Base-by-base conservation (phyloP, 768 basidiomycete genomes). In the Naganishia kalamii region DNA sequence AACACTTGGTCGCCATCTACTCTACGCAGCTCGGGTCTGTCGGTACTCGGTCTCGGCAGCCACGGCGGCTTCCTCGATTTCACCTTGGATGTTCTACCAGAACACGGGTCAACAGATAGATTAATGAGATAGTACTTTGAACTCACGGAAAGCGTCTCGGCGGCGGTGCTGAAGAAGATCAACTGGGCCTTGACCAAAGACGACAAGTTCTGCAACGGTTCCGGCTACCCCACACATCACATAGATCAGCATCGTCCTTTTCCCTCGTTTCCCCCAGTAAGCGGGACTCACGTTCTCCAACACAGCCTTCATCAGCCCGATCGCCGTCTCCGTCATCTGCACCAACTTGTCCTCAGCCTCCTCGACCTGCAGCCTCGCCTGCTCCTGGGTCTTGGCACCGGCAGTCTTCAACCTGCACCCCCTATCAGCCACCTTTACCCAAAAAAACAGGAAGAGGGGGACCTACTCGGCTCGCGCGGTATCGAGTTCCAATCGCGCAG, bases 231-330 rank as follows among this genome's bases (percentile, higher is more conserved):
- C 30, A 52, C 27, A 51, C 25, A 13, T 32, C 5, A 23, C 40
- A 30, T 27, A 32, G 29, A 35, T 25, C 15, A 27, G 37, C 47
- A 37, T 23, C 8, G 29, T 29, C 3, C 13, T 30, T 52, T 63
- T 12, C 25, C 43, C 10, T 21, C 19, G 30, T 5, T 15, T n/a
- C 37, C 23, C 12, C 29, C 29, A 6, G 19, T 1, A 54, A 13
- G 25, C n/a, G 59, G n/a, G 19, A 82, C 88, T 62, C 69, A 96
- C 93, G 79, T 97, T 97, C 72, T 98, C 94, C 41, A 99, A 83
- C 17, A 98, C 94, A n/a, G 90, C 88, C 82, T 94, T 94, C 92
- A 96, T 94, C 47, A 92, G 84, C 2, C 88, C 89, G 71, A 96
- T 96, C 0, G 93, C 94, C 32, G 93, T 88, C 78, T 99, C 96